Evolutionary conservation across 768 basidiomycete species (phyloP).

Genomic region (Polyporus arcularius): DNA sequence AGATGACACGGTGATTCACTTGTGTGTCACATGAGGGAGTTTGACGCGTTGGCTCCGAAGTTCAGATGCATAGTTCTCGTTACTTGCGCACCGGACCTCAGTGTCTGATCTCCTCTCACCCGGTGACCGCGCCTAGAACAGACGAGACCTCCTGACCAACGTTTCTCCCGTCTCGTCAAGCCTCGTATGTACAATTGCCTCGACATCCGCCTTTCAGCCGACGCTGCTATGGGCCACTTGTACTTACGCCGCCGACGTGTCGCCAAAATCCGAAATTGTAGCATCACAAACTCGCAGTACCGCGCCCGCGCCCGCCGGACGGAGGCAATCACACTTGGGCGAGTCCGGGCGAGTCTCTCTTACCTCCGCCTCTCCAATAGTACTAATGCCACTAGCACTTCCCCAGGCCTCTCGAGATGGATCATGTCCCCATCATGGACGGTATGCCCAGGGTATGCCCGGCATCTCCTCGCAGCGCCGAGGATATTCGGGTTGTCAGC

Average conservation of each 20-base stretch:
- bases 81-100: background rate
- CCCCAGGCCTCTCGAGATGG: too few relatives aligned
- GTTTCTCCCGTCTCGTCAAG: background rate
- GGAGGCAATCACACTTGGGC: too few relatives aligned
- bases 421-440: too few relatives aligned
- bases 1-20: too few relatives aligned
- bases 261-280: background rate
- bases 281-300: too few relatives aligned
- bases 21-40: too few relatives aligned
- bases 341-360: too few relatives aligned
- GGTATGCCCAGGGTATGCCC: background rate
- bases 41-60: too few relatives aligned
- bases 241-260: too few relatives aligned
- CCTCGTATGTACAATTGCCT: background rate
- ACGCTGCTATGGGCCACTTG: background rate
- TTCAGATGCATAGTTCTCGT: too few relatives aligned
- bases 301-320: background rate
- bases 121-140: background rate
- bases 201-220: conserved; percentile 7
- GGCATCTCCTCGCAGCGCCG: conserved; percentile 16
- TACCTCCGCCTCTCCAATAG: too few relatives aligned
- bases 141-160: conserved; percentile 7
- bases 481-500: background rate
- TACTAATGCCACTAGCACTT: too few relatives aligned
- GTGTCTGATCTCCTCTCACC: background rate